Evolutionary conservation across 805 yeast genomes (phyloP), one percentile per base, ranked within the genome.

Genomic region (Priceomyces fermenticarens): DNA sequence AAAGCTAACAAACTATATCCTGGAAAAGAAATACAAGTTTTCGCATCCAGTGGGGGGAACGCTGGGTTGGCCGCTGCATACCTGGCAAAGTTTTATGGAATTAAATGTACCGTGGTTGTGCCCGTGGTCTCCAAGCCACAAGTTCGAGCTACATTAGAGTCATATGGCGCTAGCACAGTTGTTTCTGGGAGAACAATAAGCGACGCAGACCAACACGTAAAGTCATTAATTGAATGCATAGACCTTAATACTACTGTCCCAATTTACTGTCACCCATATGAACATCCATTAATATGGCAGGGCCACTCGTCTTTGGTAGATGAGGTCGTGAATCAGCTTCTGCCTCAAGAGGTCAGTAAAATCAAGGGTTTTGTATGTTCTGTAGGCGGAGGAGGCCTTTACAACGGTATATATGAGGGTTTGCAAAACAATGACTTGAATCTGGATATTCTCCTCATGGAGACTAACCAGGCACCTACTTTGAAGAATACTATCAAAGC

Each of bases 391-490:
- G 82, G 82, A 11, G 82, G 82, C 0, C 58, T 78, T 17, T 77
- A 75, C 58, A 72, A 73, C 49, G 82, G 83, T 3, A 57, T 78
- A 2, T 65, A 70, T 42, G 51, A 61, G 36, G 83, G 82, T 0
- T 52, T 78, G 39, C 46, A 58, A 34, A 56, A 58, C 30, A 54
- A 58, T 3, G 52, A 41, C 4, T 23, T 31, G 1, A 42, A 59
- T 15, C 59, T 69, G 15, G 65, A 46, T 44, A 56, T 61, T 43
- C 66, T 47, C 64, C 76, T 43, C 11, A 72, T 81, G 3, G 89
- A 83, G 53, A 80, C 88, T 0, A 62, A 57, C n/a, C 82, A 81
- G 14, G 80, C 82, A 10, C 81, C 83, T 9, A 78, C 84, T 0
- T 72, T 83, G 42, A 61, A 72, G 48, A 65, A 65, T 32, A 74